Evolutionary conservation across 78 protist genomes (phyloP).

Genomic region (Planoprotostelium fungivorum): DNA sequence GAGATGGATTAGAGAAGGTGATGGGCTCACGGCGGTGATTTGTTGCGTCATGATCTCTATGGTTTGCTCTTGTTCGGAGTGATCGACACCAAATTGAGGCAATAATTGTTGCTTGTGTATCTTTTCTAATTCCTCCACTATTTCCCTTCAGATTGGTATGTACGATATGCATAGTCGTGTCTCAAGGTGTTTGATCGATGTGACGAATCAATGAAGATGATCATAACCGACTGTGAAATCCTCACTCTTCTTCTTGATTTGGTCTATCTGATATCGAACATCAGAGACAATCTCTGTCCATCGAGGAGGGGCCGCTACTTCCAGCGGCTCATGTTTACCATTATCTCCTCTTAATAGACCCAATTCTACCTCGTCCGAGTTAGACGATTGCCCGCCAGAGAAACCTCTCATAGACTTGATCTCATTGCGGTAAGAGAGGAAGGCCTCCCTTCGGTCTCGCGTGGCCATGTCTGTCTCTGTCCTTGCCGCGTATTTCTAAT

Average conservation of each 20-base stretch:
- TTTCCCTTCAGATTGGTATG: no score
- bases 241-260: neutral
- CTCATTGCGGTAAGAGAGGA: neutral
- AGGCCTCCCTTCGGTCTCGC: neutral
- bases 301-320: neutral
- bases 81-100: neutral
- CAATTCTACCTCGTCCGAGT: neutral
- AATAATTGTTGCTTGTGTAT: neutral
- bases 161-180: no score
- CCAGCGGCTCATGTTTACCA: neutral
- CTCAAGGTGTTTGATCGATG: no score
- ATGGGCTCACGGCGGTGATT: neutral
- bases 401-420: neutral
- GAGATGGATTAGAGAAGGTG: neutral
- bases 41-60: neutral
- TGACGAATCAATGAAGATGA: no score
- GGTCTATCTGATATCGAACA: neutral
- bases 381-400: neutral
- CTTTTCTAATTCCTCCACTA: neutral
- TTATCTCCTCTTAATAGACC: neutral
- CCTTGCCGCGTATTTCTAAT: no score
- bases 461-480: neutral
- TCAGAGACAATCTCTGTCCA: neutral
- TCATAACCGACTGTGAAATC: no score
- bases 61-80: neutral